A percentile compares a stretch with the other conserved stretches of the same genome.
These are phyloP conservation scores for Colletotrichum euphorbiae DNA, from an alignment of 2,329 filamentous ascomycete species.

Conservation along the genomic window DNA sequence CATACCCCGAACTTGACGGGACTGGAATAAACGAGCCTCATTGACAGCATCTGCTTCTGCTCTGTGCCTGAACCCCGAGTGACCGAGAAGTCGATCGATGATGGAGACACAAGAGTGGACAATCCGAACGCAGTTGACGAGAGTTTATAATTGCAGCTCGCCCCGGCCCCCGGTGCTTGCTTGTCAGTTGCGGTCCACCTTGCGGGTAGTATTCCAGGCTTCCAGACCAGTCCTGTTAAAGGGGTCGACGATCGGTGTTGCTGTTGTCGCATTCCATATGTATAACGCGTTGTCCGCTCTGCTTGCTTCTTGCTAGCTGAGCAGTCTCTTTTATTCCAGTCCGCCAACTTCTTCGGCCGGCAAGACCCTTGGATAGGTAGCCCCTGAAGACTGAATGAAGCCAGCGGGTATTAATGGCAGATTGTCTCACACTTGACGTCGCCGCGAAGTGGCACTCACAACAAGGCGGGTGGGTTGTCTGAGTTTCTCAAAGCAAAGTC, in stretches of 20 bases:
- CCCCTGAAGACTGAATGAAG: conserved; percentile 9
- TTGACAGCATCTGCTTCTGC: not conserved
- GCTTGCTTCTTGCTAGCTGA: conserved; percentile 2
- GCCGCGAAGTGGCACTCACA: not conserved
- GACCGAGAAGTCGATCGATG: conserved; percentile 6
- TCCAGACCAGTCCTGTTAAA: not conserved
- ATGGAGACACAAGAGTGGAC: conserved; percentile 12
- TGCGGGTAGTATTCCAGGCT: conserved; percentile 13
- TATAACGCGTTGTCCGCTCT: conserved; percentile 11
- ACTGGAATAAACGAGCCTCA: not conserved
- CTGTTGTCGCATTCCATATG: conserved; percentile 5
- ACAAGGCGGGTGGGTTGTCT: not conserved
- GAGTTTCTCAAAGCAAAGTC: not conserved
- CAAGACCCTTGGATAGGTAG: not conserved
- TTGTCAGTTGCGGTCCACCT: conserved; percentile 15
- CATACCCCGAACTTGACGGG: not conserved
- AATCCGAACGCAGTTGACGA: conserved; percentile 5
- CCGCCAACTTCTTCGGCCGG: not conserved
- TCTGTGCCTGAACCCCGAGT: not conserved
- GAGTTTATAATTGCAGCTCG: conserved; percentile 26
- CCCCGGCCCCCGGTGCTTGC: conserved; percentile 14
- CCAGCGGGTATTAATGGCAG: conserved; percentile 14
- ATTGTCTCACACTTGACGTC: conserved; percentile 9
- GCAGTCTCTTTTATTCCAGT: too few relatives aligned
- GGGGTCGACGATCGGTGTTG: not conserved